phyloP scores from a whole-genome alignment of 2,329 filamentous ascomycete species.

The Colletotrichum sp. region DNA sequence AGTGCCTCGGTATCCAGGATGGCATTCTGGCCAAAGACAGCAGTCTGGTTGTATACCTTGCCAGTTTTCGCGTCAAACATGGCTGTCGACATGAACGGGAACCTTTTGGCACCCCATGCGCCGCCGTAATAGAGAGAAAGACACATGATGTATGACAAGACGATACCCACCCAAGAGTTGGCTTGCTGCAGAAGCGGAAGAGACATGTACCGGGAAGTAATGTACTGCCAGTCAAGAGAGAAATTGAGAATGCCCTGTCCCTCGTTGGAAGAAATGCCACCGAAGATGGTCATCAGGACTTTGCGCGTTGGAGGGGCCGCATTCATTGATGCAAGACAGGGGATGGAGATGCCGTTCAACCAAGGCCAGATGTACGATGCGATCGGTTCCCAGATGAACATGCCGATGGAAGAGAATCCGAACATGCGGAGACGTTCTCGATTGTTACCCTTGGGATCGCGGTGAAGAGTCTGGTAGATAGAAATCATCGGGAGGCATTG shows the following conservation, averaged over 20 bases:
- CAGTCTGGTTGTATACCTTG: constrained; percentile 44
- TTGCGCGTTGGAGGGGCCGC: constrained; percentile 25
- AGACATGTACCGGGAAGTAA: constrained; percentile 26
- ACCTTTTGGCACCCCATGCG: constrained; percentile 32
- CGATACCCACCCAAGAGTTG: constrained; percentile 42
- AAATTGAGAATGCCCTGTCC: constrained; percentile 44
- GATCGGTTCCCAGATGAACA: constrained; percentile 20
- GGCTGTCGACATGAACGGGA: constrained; percentile 33
- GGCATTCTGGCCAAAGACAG: constrained; percentile 38
- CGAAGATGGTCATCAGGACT: constrained; percentile 54
- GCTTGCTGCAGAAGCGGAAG: constrained; percentile 24
- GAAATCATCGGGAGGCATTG: constrained; percentile 19
- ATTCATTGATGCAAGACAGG: constrained; percentile 43
- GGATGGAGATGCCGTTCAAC: constrained; percentile 31
- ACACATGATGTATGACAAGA: constrained; percentile 41
- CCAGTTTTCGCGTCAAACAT: constrained; percentile 40
- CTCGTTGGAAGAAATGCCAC: constrained; percentile 42
- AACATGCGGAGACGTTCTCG: constrained; percentile 5
- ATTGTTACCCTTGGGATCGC: constrained; percentile 11
- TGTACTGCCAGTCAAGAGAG: constrained; percentile 50
- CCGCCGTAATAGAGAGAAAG: constrained; percentile 44
- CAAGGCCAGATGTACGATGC: constrained; percentile 18
- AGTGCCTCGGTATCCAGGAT: constrained; percentile 25
- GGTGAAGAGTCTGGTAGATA: constrained; percentile 18
- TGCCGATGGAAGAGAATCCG: constrained; percentile 14